These are phyloP conservation scores for Trametes gibbosa DNA, from an alignment of 768 basidiomycete species.

Conservation along the genomic window DNA sequence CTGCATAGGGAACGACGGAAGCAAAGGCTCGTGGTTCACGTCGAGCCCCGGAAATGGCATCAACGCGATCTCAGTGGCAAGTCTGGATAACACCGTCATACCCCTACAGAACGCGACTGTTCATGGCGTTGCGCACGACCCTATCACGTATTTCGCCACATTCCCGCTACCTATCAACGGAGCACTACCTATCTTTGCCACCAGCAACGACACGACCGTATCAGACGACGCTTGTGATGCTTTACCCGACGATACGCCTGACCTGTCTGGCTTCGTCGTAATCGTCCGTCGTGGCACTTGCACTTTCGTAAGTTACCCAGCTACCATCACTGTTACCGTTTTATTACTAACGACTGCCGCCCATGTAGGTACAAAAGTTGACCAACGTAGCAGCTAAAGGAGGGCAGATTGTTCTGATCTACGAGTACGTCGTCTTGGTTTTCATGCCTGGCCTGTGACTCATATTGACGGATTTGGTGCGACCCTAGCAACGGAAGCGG, in stretches of 20 bases:
- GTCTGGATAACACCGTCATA: constrained; percentile 55
- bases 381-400: constrained; percentile 54
- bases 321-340: not conserved
- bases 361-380: constrained; percentile 45
- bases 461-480: not conserved
- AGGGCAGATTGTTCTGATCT: constrained; percentile 47
- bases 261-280: constrained; percentile 52
- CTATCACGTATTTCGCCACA: constrained; percentile 54
- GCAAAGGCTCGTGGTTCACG: constrained; percentile 61
- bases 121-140: constrained; percentile 43
- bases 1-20: constrained; percentile 36
- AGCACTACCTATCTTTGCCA: constrained; percentile 54
- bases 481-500: constrained; percentile 48
- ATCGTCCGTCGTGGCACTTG: constrained; percentile 61
- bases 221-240: constrained; percentile 58
- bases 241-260: constrained; percentile 49
- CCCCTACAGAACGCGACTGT: constrained; percentile 57
- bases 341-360: not conserved
- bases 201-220: constrained; percentile 51
- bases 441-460: not conserved
- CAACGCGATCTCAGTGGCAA: constrained; percentile 56
- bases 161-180: constrained; percentile 46
- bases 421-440: constrained; percentile 41
- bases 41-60: constrained; percentile 51
- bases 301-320: constrained; percentile 41